phyloP scores from a whole-genome alignment of 495 filamentous ascomycete genomes.

The Xylaria nigripes region DNA sequence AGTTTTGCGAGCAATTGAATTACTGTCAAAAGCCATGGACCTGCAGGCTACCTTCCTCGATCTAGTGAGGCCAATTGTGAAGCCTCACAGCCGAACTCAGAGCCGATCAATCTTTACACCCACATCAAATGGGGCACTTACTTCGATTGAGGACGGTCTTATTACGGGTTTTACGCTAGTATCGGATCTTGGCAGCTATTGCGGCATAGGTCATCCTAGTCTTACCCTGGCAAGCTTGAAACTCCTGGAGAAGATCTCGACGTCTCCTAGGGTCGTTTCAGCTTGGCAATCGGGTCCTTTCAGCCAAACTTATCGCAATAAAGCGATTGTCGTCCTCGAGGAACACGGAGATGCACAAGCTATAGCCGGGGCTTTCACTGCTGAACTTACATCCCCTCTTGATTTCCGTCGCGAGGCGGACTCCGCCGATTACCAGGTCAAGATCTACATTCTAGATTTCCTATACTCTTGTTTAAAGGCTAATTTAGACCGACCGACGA shows the following conservation, averaged over 20 bases:
- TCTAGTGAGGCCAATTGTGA: constrained; percentile 70
- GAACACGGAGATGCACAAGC: constrained; percentile 59
- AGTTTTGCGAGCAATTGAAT: constrained; percentile 65
- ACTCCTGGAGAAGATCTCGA: constrained; percentile 74
- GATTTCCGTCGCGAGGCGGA: constrained; percentile 57
- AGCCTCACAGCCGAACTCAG: constrained; percentile 28
- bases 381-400: constrained; percentile 52
- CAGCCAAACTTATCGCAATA: constrained; percentile 55
- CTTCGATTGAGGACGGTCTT: constrained; percentile 86
- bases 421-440: constrained; percentile 63
- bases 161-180: constrained; percentile 69
- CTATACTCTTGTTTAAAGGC: constrained; percentile 67
- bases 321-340: constrained; percentile 70
- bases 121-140: constrained; percentile 63
- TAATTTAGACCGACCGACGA: constrained; percentile 60
- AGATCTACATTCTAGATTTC: constrained; percentile 71
- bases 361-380: constrained; percentile 57
- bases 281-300: constrained; percentile 44
- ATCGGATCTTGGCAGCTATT: constrained; percentile 72
- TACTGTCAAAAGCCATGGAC: constrained; percentile 70
- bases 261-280: constrained; percentile 63
- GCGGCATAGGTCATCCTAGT: constrained; percentile 66
- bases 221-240: constrained; percentile 69
- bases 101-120: constrained; percentile 26
- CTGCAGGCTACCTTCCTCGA: constrained; percentile 88